Base-by-base conservation (phyloP, 2,329 filamentous ascomycete genomes). In the Corynespora cassiicola region DNA sequence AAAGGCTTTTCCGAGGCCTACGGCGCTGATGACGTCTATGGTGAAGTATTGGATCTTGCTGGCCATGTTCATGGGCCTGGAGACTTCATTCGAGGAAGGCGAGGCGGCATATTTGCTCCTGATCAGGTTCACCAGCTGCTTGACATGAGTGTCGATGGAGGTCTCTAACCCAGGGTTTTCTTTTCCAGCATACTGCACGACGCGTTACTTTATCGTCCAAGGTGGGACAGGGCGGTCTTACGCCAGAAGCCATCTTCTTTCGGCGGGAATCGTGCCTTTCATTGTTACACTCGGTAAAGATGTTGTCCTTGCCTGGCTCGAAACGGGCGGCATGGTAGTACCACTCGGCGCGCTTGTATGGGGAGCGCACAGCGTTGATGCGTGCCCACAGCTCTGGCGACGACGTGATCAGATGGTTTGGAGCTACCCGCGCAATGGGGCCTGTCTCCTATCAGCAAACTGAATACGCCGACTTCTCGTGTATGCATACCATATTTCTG, bases 1-100 rank as follows among this genome's bases (percentile, higher is more conserved):
- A 44, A 80, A 80, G 0, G 76, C 53, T 9, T 70, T 52, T 8
- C 79, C 79, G 28, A 81, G 76, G 0, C 75, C 75, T 4, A 83
- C 55, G 27, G 74, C 71, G 21, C 72, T 77, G 46, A 84, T 79
- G 24, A 80, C 73, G 41, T 83, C 80, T 4, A 82, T 62, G 0
- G 78, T 79, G 37, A 82, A 75, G 62, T 71, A 80, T 26, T 79
- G 75, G 3, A 72, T 69, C 43, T 78, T 77, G 5, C 63, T 61
- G 3, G 69, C 73, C 34, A 77, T 54, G 39, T 81, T 76, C 51
- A 80, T 64, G 3, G 66, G 53, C 1, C 52, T 71, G 4, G 73
- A 61, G 23, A 46, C 24, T 6, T 38, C 27, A 5, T 31, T 48
- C 6, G 54, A 57, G 7, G 45, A 18, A 11, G 45, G 26, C 4